Evolutionary conservation across 345 rosid genomes (phyloP).

Genomic region (Alliaria petiolata): DNA sequence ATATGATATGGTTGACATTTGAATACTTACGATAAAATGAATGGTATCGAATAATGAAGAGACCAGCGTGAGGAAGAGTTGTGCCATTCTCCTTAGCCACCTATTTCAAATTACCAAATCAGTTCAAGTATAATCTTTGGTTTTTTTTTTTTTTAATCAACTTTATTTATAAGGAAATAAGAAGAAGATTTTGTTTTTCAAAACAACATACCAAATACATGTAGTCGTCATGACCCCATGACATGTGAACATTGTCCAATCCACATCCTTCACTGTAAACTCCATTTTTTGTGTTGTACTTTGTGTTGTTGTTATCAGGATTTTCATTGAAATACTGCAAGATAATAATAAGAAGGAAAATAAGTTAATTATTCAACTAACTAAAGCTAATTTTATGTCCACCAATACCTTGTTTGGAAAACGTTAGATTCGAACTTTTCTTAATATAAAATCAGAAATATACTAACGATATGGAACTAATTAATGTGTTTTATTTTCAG

Average conservation of each 20-base stretch:
- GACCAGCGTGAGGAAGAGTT: slow-evolving; percentile 61
- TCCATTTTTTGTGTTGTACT: slow-evolving; percentile 57
- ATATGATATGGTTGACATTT: background rate
- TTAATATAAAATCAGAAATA: too few species aligned
- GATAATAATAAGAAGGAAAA: background rate
- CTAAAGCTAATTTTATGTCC: background rate
- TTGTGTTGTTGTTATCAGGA: slow-evolving; percentile 44
- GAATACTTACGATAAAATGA: slow-evolving; percentile 66
- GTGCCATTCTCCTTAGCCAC: slow-evolving; percentile 78
- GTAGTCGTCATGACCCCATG: slow-evolving; percentile 91
- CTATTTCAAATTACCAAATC: slow-evolving; percentile 23
- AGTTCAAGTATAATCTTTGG: background rate
- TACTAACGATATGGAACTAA: background rate
- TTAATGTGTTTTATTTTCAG: background rate
- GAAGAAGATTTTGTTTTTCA: background rate
- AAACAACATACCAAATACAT: slow-evolving; percentile 57
- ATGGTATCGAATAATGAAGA: slow-evolving; percentile 76
- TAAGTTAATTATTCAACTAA: background rate
- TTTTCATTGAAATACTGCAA: slow-evolving; percentile 63
- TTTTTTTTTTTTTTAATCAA: background rate
- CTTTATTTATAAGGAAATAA: background rate
- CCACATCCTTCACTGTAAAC: slow-evolving; percentile 70
- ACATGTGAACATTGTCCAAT: slow-evolving; percentile 57
- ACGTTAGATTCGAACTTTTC: too few species aligned
- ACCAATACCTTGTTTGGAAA: too few species aligned